phyloP scores from a whole-genome alignment of 2,329 filamentous ascomycete species.

The Colletotrichum ledebouriae region DNA sequence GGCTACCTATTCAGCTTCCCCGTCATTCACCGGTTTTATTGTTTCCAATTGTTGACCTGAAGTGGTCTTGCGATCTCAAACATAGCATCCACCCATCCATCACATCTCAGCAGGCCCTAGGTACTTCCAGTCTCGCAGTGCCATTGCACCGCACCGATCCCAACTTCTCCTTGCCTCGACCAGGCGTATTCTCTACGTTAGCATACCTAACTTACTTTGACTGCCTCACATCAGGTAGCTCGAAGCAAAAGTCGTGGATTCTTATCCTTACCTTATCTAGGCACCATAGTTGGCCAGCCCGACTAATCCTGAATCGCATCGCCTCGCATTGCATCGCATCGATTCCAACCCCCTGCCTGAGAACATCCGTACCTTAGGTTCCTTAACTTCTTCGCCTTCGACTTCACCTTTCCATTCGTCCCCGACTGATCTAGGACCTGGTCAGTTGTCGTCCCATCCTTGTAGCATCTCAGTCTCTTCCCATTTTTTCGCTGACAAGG shows the following conservation, averaged over 20 bases:
- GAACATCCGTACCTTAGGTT: slow-evolving; percentile 3
- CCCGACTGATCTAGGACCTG: slow-evolving; percentile 9
- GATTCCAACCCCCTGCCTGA: slow-evolving; percentile 14
- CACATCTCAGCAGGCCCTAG: slow-evolving; percentile 4
- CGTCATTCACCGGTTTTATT: background rate
- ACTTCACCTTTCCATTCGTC: slow-evolving; percentile 3
- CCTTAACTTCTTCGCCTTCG: background rate
- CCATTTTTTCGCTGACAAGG: background rate
- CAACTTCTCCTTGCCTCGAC: background rate
- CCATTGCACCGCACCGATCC: background rate
- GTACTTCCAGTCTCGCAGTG: background rate
- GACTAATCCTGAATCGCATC: background rate
- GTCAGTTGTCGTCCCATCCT: background rate
- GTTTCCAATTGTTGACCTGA: slow-evolving; percentile 7
- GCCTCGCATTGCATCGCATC: slow-evolving; percentile 16
- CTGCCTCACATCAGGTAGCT: background rate
- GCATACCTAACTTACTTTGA: background rate
- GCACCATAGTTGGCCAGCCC: background rate
- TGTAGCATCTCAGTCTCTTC: slow-evolving; percentile 4
- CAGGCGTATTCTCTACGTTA: background rate
- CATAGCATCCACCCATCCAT: slow-evolving; percentile 7
- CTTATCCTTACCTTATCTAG: background rate
- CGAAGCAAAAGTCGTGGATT: slow-evolving; percentile 1
- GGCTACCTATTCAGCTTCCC: slow-evolving; percentile 10
- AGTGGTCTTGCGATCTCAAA: slow-evolving; percentile 13